phyloP scores from a whole-genome alignment of 345 rosid genomes.

The Schrenkiella parvula region DNA sequence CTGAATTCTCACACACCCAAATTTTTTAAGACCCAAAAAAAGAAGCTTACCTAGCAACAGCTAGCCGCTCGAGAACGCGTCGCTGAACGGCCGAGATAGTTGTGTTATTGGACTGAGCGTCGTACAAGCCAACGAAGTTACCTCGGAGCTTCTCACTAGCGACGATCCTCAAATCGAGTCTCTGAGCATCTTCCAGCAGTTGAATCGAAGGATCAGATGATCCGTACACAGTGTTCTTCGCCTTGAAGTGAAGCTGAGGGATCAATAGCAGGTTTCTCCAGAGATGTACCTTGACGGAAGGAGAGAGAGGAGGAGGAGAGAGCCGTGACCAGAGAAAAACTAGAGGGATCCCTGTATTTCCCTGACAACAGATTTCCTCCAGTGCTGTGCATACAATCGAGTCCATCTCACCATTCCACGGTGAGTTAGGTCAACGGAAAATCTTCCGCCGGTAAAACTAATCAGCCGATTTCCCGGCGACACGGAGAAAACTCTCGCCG shows the following conservation, averaged over 20 bases:
- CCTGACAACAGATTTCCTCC: constrained; percentile 60
- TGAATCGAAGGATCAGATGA: constrained; percentile 42
- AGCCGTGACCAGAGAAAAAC: constrained; percentile 46
- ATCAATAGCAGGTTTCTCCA: constrained; percentile 53
- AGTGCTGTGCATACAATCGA: constrained; percentile 48
- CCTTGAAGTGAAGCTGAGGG: constrained; percentile 51
- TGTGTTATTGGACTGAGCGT: constrained; percentile 32
- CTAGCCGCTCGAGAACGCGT: constrained; percentile 58
- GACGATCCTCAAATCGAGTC: constrained; percentile 45
- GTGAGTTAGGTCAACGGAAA: constrained; percentile 6
- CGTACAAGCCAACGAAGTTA: constrained; percentile 65
- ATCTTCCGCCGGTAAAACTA: background rate
- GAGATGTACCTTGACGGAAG: constrained; percentile 40
- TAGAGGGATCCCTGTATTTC: constrained; percentile 43
- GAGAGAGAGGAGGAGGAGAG: constrained; percentile 21
- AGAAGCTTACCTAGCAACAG: constrained; percentile 46
- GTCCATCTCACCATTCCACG: constrained; percentile 41
- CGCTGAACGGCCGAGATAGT: constrained; percentile 44
- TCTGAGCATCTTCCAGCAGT: constrained; percentile 45
- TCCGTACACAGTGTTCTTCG: constrained; percentile 20
- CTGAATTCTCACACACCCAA: no score
- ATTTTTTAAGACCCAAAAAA: background rate
- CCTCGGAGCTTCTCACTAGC: constrained; percentile 58
- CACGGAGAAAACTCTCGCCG: background rate
- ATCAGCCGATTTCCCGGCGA: background rate